phyloP scores from a whole-genome alignment of 2,329 filamentous ascomycete species.

The Podosphaera fusca region DNA sequence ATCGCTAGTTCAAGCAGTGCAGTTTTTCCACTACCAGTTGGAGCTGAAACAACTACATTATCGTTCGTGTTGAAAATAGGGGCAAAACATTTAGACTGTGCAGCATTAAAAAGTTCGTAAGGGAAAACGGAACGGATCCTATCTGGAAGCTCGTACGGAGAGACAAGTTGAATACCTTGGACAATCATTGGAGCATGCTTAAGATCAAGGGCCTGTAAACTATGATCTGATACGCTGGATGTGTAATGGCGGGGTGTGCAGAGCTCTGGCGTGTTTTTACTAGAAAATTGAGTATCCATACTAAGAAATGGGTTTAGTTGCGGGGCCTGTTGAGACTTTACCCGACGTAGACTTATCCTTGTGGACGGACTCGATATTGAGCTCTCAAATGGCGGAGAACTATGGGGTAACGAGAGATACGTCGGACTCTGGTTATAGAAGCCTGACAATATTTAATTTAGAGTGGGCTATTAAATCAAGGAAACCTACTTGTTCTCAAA shows the following conservation, averaged over 20 bases:
- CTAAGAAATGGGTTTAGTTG: neutral
- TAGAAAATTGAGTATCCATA: neutral
- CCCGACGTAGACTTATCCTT: slow-evolving; percentile 11
- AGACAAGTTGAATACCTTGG: slow-evolving; percentile 33
- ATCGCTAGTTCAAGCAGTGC: slow-evolving; percentile 63
- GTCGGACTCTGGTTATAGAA: slow-evolving; percentile 7
- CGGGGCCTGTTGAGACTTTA: slow-evolving; percentile 3
- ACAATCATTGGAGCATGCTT: slow-evolving; percentile 13
- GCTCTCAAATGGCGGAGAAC: slow-evolving; percentile 8
- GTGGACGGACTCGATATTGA: slow-evolving; percentile 12
- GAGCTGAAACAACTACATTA: slow-evolving; percentile 60
- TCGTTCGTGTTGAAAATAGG: slow-evolving; percentile 41
- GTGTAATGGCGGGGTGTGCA: slow-evolving; percentile 5
- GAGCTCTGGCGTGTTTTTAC: slow-evolving; percentile 1
- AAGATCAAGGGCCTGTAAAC: slow-evolving; percentile 5
- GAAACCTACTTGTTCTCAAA: slow-evolving; percentile 12
- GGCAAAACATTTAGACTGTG: slow-evolving; percentile 60
- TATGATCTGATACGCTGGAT: neutral
- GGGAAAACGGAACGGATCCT: slow-evolving; percentile 46
- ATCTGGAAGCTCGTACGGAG: slow-evolving; percentile 40
- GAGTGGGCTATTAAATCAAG: neutral
- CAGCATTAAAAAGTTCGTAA: slow-evolving; percentile 55
- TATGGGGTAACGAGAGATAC: neutral
- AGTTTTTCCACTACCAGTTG: slow-evolving; percentile 72
- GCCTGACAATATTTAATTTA: slow-evolving; percentile 7